A percentile compares a stretch with the other conserved stretches of the same genome.
phyloP scores from a whole-genome alignment of 2,329 filamentous ascomycete species.

The Pyrenophora tritici-repentis region DNA sequence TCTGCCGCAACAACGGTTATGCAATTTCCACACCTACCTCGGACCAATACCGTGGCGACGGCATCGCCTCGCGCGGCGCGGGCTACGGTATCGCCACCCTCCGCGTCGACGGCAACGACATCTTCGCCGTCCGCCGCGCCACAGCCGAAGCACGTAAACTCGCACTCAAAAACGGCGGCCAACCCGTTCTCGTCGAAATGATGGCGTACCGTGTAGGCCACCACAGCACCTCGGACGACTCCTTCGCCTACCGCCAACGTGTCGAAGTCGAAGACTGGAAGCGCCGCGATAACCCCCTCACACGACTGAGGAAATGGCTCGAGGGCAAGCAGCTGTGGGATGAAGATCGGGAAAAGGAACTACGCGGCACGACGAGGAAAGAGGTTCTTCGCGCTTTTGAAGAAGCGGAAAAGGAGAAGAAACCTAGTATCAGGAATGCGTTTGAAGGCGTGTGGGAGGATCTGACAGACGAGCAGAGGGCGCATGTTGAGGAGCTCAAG shows the following conservation, averaged over 20 bases:
- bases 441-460: slow-evolving; percentile 92
- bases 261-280: slow-evolving; percentile 97
- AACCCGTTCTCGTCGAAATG: slow-evolving; percentile 85
- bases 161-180: slow-evolving; percentile 79
- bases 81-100: slow-evolving; percentile 96
- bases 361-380: slow-evolving; percentile 68
- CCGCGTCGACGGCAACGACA: slow-evolving; percentile 91
- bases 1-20: slow-evolving; percentile 92
- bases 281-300: slow-evolving; percentile 84
- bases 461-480: slow-evolving; percentile 75
- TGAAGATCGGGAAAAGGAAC: slow-evolving; percentile 77
- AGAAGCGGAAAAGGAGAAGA: slow-evolving; percentile 80
- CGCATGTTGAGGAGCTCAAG: slow-evolving; percentile 76
- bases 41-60: slow-evolving; percentile 89
- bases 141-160: slow-evolving; percentile 77
- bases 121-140: slow-evolving; percentile 83
- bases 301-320: slow-evolving; percentile 85
- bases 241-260: slow-evolving; percentile 90
- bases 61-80: slow-evolving; percentile 82
- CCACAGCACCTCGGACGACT: slow-evolving; percentile 96
- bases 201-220: slow-evolving; percentile 99
- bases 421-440: slow-evolving; percentile 70
- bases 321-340: slow-evolving; percentile 84
- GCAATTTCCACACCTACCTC: slow-evolving; percentile 88
- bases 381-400: slow-evolving; percentile 84